phyloP scores from a whole-genome alignment of 495 filamentous ascomycete genomes.

The Glonium stellatum region DNA sequence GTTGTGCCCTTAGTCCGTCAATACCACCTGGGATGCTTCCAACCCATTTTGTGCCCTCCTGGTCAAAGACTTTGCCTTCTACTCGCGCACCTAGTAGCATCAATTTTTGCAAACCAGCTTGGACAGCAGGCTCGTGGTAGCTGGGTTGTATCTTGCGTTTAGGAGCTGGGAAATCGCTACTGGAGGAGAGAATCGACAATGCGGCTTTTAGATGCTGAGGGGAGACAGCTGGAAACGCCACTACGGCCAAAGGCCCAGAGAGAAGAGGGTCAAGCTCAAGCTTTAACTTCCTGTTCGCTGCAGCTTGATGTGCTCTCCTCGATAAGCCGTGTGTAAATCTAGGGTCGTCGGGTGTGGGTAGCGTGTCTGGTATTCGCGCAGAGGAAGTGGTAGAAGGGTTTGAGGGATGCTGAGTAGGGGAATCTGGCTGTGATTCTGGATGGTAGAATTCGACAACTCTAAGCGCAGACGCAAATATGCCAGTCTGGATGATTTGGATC shows the following conservation, averaged over 20 bases:
- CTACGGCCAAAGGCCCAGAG: conserved; percentile 66
- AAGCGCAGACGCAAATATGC: conserved; percentile 78
- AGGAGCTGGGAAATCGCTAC: conserved; percentile 67
- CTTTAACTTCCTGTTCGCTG: conserved; percentile 41
- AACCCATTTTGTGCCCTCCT: conserved; percentile 72
- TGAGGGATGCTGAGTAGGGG: conserved; percentile 20
- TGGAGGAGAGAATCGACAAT: conserved; percentile 66
- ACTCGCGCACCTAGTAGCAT: conserved; percentile 78
- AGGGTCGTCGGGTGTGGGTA: conserved; percentile 38
- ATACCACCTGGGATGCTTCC: conserved; percentile 76
- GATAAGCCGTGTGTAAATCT: conserved; percentile 69
- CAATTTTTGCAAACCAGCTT: conserved; percentile 77
- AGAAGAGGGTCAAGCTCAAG: conserved; percentile 67
- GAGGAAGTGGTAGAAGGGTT: conserved; percentile 33
- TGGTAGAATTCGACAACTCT: conserved; percentile 82
- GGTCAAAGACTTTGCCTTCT: conserved; percentile 75
- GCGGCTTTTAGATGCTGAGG: conserved; percentile 75
- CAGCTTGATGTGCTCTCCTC: conserved; percentile 43
- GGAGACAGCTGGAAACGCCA: conserved; percentile 76
- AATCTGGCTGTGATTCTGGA: conserved; percentile 36
- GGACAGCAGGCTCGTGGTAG: conserved; percentile 69
- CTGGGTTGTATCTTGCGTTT: conserved; percentile 65
- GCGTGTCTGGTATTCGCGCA: conserved; percentile 27
- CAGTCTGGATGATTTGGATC: conserved; percentile 76
- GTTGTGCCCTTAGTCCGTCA: conserved; percentile 71